phyloP scores from a whole-genome alignment of 176 grass and related monocot genomes.

The Dactylis glomerata region DNA sequence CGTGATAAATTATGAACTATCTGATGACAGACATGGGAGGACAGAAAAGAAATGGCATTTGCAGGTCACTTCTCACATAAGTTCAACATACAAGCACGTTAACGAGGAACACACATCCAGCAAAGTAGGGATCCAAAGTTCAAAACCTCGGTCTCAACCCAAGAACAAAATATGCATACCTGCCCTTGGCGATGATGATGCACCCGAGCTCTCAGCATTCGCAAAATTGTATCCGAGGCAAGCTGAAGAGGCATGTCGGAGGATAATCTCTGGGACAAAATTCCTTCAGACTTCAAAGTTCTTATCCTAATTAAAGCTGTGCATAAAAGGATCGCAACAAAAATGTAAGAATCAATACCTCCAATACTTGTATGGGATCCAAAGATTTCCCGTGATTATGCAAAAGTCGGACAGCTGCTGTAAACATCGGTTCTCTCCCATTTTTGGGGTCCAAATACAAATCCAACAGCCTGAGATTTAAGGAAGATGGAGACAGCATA shows the following conservation, averaged over 20 bases:
- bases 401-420: slow-evolving; percentile 86
- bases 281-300: slow-evolving; percentile 18
- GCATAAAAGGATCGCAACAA: background rate
- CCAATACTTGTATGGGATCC: slow-evolving; percentile 93
- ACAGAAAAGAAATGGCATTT: background rate
- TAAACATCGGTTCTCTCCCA: slow-evolving; percentile 94
- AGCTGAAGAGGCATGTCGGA: slow-evolving; percentile 93
- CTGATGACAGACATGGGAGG: slow-evolving; percentile 39
- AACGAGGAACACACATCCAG: background rate
- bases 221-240: slow-evolving; percentile 83
- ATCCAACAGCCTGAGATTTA: slow-evolving; percentile 66
- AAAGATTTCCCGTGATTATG: slow-evolving; percentile 96
- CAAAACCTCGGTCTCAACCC: background rate
- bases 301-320: background rate
- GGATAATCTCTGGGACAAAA: slow-evolving; percentile 74
- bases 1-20: slow-evolving; percentile 83
- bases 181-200: slow-evolving; percentile 95
- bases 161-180: slow-evolving; percentile 36
- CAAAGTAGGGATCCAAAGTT: background rate
- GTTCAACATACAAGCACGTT: background rate
- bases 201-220: slow-evolving; percentile 88
- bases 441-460: slow-evolving; percentile 98
- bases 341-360: slow-evolving; percentile 53
- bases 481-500: slow-evolving; percentile 21
- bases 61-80: background rate